Evolutionary conservation across 306 rosid species (phyloP), one percentile per base, ranked within the genome.

Genomic region (Chamaecrista fasciculata): DNA sequence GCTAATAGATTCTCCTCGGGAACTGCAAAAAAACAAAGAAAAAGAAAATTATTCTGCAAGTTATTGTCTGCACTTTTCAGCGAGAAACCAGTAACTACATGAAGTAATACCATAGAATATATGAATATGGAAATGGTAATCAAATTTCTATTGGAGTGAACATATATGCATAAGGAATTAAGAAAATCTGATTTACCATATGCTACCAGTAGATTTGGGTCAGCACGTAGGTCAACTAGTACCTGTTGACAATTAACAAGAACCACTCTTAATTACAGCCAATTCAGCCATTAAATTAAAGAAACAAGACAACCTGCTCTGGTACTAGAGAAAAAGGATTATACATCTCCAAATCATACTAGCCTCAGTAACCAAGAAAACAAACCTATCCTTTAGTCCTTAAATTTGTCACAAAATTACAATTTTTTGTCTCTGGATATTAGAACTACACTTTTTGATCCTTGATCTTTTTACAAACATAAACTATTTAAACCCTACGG

Each of bases 131-230:
- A 29, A 29, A 29, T 29, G 11, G 12, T 11, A 16, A 73, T 58
- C 59, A 49, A 34, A 1, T 19, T 18, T n/a, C 10, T 37, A 1
- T 56, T 47, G 49, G 39, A 25, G 18, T 42, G 8, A 36, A 29
- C 37, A 53, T 65, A 66, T 18, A 39, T 33, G 16, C 25, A 34
- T 18, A 23, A 53, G 47, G 31, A 76, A 26, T 73, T 37, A 51
- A 75, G 69, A 28, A 71, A 71, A 71, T 29, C 25, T 21, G 66
- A 56, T 75, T 80, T 88, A 94, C 98, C 97, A 79, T 90, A 94
- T 39, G 98, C 94, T 75, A 94, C 96, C 63, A 88, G 77, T 62
- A 90, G 83, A 73, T 90, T 80, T 48, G 98, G 96, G 76, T 94
- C 95, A 59, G 84, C 86, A 70, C 58, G 93, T 8, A 85, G 85